Percentiles rank a stretch among this genome's conserved stretches.
Evolutionary conservation across 306 rosid genomes (phyloP).

Genomic region (Quercus parvula): DNA sequence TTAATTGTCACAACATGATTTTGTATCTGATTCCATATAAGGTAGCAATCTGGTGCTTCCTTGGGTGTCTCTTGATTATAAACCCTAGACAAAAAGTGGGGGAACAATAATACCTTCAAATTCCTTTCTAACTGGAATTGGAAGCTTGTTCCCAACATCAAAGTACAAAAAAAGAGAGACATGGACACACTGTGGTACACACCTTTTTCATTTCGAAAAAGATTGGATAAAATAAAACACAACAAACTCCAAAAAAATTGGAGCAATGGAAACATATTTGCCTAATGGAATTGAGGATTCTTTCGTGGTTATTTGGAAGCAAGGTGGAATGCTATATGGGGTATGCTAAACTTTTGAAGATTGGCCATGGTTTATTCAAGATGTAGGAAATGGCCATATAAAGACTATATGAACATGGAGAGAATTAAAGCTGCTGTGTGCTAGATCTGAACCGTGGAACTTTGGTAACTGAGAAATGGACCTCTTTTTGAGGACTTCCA

Average conservation of each 20-base stretch:
- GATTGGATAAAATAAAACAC: constrained; percentile 52
- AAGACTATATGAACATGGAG: constrained; percentile 64
- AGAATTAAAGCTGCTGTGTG: constrained; percentile 57
- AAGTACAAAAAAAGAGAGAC: constrained; percentile 46
- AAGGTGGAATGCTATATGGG: constrained; percentile 57
- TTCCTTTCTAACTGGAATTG: constrained; percentile 34
- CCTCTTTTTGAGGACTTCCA: constrained; percentile 64
- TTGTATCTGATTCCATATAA: constrained; percentile 45
- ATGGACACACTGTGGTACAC: constrained; percentile 37
- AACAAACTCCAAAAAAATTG: constrained; percentile 43
- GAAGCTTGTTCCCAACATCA: constrained; percentile 47
- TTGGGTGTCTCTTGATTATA: constrained; percentile 50
- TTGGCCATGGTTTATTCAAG: constrained; percentile 82
- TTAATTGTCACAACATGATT: constrained; percentile 51
- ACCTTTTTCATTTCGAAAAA: constrained; percentile 34
- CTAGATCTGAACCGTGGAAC: constrained; percentile 55
- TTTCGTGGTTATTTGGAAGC: constrained; percentile 72
- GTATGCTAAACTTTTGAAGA: constrained; percentile 61
- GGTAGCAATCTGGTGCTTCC: constrained; percentile 62
- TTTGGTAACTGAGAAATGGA: constrained; percentile 55
- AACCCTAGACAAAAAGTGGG: constrained; percentile 47
- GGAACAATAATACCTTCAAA: constrained; percentile 39
- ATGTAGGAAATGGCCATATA: constrained; percentile 67
- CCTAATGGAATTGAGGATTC: constrained; percentile 49
- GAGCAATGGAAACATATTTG: constrained; percentile 45